These are phyloP conservation scores for Hirsutella thompsonii DNA, from an alignment of 2,329 filamentous ascomycete species.

Conservation along the genomic window DNA sequence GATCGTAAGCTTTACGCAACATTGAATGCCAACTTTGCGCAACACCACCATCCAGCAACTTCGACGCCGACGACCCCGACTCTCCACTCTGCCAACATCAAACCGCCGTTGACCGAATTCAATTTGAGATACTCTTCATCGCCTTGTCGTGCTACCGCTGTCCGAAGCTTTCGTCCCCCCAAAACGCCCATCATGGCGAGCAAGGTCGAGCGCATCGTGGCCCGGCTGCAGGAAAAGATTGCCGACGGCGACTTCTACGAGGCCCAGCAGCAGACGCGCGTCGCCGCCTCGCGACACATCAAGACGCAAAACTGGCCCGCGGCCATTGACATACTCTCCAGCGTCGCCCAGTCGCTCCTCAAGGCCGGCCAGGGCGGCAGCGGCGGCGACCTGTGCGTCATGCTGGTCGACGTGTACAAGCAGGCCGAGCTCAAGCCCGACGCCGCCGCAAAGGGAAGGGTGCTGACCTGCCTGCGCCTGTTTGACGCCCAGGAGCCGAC, in stretches of 20 bases:
- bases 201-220: slow-evolving; percentile 37
- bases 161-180: too few relatives aligned
- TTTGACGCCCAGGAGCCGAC: slow-evolving; percentile 80
- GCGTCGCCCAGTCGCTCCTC: slow-evolving; percentile 73
- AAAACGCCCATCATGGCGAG: slow-evolving; percentile 19
- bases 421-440: slow-evolving; percentile 74
- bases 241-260: slow-evolving; percentile 91
- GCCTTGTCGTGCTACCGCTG: too few relatives aligned
- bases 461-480: slow-evolving; percentile 66
- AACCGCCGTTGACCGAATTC: too few relatives aligned
- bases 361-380: slow-evolving; percentile 89
- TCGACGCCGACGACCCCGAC: background rate
- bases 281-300: slow-evolving; percentile 86
- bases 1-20: too few relatives aligned
- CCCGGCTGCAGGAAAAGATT: slow-evolving; percentile 72
- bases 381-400: slow-evolving; percentile 77
- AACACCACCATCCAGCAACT: too few relatives aligned
- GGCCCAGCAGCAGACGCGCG: slow-evolving; percentile 94
- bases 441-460: slow-evolving; percentile 56
- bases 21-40: too few relatives aligned
- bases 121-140: too few relatives aligned
- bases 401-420: slow-evolving; percentile 82
- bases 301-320: slow-evolving; percentile 76
- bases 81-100: too few relatives aligned
- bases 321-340: slow-evolving; percentile 76